phyloP scores from a whole-genome alignment of 305 asterid species.

The Fraxinus baroniana region DNA sequence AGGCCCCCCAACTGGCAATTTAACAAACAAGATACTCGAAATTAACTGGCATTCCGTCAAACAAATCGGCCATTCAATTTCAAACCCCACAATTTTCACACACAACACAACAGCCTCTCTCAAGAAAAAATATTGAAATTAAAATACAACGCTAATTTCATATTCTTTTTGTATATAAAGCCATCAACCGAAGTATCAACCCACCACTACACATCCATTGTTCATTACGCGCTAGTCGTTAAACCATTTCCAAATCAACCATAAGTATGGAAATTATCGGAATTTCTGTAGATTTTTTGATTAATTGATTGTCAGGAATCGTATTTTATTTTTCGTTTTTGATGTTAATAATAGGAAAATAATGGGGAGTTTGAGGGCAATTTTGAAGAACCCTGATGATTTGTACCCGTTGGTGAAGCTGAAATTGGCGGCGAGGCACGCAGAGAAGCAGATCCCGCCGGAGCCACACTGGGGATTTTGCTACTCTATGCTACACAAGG shows the following conservation, averaged over 20 bases:
- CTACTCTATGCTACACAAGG: conserved; percentile 85
- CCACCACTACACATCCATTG: background rate
- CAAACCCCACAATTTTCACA: background rate
- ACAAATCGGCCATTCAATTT: background rate
- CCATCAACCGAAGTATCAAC: background rate
- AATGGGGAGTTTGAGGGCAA: conserved; percentile 73
- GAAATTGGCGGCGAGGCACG: conserved; percentile 63
- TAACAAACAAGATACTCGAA: conserved; percentile 18
- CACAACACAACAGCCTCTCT: background rate
- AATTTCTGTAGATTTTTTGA: background rate
- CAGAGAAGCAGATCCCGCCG: conserved; percentile 90
- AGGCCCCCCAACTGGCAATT: conserved; percentile 27
- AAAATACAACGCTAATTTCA: background rate
- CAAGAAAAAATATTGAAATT: background rate
- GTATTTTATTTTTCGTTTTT: conserved; percentile 19
- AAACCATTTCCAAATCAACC: background rate
- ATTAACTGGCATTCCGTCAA: conserved; percentile 21
- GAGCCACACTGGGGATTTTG: conserved; percentile 98
- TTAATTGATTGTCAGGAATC: background rate
- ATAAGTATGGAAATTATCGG: background rate
- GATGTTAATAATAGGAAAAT: conserved; percentile 23
- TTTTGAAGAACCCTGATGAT: conserved; percentile 83
- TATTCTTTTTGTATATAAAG: conserved; percentile 3
- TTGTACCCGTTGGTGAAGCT: conserved; percentile 76
- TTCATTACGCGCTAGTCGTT: background rate